Evolutionary conservation across 2,329 filamentous ascomycete species (phyloP).

Genomic region (Xylariaceae sp.): DNA sequence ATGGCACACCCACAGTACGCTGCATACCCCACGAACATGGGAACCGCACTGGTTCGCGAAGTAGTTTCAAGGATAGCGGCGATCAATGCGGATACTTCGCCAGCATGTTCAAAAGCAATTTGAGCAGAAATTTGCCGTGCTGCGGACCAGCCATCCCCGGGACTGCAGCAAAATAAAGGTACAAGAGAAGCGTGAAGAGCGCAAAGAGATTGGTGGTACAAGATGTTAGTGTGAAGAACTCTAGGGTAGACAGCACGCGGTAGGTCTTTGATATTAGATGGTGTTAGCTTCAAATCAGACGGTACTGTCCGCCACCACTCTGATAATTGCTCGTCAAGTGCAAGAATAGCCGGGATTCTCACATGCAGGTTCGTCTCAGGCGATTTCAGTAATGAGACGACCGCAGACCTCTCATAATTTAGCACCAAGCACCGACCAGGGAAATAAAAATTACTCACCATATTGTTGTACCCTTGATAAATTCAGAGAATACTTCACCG

Average conservation of each 20-base stretch:
- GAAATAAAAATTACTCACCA: background rate
- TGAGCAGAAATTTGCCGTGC: constrained; percentile 9
- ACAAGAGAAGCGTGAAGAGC: constrained; percentile 10
- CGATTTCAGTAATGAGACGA: constrained; percentile 3
- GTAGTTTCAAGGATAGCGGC: background rate
- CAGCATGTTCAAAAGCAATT: constrained; percentile 13
- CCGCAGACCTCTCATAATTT: background rate
- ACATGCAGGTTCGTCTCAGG: constrained; percentile 1
- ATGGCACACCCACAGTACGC: constrained; percentile 14
- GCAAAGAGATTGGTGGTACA: constrained; percentile 12
- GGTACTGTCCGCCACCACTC: constrained; percentile 12
- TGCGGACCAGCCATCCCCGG: constrained; percentile 1
- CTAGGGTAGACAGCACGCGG: background rate
- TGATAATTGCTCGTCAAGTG: constrained; percentile 7
- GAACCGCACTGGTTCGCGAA: background rate
- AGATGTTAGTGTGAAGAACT: constrained; percentile 7
- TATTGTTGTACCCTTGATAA: constrained; percentile 6
- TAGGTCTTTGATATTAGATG: background rate
- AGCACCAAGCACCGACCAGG: background rate
- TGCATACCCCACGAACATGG: constrained; percentile 7
- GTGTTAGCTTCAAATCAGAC: constrained; percentile 2
- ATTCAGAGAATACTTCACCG: background rate
- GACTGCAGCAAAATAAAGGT: constrained; percentile 7
- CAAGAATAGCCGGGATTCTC: constrained; percentile 6
- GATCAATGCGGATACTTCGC: constrained; percentile 5